Evolutionary conservation across 805 yeast species (phyloP).

Genomic region (Cyberlindnera subsufficiens): DNA sequence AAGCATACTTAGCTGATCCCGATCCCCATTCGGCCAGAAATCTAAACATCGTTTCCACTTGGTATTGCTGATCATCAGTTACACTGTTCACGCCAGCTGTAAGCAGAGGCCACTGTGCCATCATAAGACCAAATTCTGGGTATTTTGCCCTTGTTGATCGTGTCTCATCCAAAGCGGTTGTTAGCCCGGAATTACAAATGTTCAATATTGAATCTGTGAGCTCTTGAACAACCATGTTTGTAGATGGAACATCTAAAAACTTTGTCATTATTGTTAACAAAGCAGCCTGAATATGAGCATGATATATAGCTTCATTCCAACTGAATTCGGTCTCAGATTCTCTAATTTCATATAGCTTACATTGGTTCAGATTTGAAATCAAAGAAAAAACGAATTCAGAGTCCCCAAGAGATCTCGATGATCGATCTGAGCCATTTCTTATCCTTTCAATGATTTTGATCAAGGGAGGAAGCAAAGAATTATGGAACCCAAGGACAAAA

Average conservation of each 20-base stretch:
- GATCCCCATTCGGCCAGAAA: conserved; percentile 37
- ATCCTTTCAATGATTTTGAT: conserved; percentile 8
- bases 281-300: conserved; percentile 33
- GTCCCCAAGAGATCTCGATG: neutral
- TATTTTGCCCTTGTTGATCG: too few species aligned
- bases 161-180: neutral
- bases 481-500: conserved; percentile 37
- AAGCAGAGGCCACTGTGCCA: conserved; percentile 51
- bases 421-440: neutral
- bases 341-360: conserved; percentile 32
- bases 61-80: conserved; percentile 27
- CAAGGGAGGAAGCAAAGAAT: conserved; percentile 9
- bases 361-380: neutral
- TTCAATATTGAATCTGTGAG: conserved; percentile 25
- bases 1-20: conserved; percentile 40
- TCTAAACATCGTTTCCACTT: conserved; percentile 36
- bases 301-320: conserved; percentile 31
- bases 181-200: neutral
- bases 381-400: conserved; percentile 1
- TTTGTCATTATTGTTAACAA: conserved; percentile 30
- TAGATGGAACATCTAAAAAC: conserved; percentile 33
- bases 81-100: conserved; percentile 42
- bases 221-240: conserved; percentile 27
- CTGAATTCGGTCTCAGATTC: neutral
- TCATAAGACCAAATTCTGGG: conserved; percentile 29